These are phyloP conservation scores for Alternaria viburni DNA, from an alignment of 2,329 filamentous ascomycete genomes.

Conservation along the genomic window DNA sequence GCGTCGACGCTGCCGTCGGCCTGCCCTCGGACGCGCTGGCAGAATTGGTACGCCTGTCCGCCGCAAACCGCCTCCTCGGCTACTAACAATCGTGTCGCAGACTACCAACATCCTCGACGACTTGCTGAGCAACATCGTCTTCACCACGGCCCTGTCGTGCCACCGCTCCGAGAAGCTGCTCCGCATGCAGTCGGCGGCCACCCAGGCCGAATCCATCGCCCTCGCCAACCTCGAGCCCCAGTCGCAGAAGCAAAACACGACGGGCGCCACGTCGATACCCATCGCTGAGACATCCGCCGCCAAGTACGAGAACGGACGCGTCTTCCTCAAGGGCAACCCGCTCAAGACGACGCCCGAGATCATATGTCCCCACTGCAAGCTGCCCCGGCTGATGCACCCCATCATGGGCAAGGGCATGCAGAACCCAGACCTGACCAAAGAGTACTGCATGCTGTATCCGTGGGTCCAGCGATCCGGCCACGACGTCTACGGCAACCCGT, in stretches of 20 bases:
- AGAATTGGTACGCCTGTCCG: constrained; percentile 37
- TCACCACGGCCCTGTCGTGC: constrained; percentile 74
- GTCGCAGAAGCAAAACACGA: constrained; percentile 37
- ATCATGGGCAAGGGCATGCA: constrained; percentile 73
- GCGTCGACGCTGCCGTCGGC: constrained; percentile 30
- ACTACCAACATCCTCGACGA: constrained; percentile 69
- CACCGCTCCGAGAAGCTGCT: constrained; percentile 82
- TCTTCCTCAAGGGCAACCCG: constrained; percentile 73
- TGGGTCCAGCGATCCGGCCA: constrained; percentile 78
- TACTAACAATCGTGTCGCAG: constrained; percentile 32
- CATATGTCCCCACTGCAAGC: constrained; percentile 74
- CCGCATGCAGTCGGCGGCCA: constrained; percentile 67
- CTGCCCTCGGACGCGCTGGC: constrained; percentile 38
- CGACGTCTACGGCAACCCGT: constrained; percentile 84
- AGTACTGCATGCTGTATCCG: constrained; percentile 80
- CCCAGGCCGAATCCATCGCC: constrained; percentile 48
- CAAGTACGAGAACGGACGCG: constrained; percentile 71
- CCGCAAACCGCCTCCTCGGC: constrained; percentile 10
- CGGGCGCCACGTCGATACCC: constrained; percentile 59
- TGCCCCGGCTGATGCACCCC: constrained; percentile 75
- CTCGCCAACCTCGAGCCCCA: constrained; percentile 44
- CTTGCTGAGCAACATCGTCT: constrained; percentile 76
- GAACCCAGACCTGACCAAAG: constrained; percentile 62
- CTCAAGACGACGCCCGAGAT: constrained; percentile 74
- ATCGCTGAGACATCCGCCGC: constrained; percentile 67